These are phyloP conservation scores for Colletotrichum horii DNA, from an alignment of 2,329 filamentous ascomycete genomes.

Conservation along the genomic window DNA sequence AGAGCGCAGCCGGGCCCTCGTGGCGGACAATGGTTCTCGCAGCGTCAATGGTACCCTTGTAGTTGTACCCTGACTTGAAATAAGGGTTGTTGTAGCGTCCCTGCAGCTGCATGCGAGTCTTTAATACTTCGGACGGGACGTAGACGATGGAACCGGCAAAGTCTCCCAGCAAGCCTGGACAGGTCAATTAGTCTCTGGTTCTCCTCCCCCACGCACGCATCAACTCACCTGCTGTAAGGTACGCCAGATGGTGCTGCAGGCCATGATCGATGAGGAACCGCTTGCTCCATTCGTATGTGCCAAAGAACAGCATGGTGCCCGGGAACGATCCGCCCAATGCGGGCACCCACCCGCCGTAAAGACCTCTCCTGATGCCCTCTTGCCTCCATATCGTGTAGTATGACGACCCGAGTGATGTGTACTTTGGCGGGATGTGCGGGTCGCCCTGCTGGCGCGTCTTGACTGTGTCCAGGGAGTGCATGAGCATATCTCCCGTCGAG, in stretches of 20 bases:
- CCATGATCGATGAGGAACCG: constrained; percentile 84
- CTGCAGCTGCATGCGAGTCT: constrained; percentile 95
- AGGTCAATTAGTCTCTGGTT: neutral
- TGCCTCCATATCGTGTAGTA: constrained; percentile 94
- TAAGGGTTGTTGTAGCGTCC: constrained; percentile 94
- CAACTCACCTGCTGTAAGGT: constrained; percentile 77
- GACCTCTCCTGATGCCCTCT: constrained; percentile 82
- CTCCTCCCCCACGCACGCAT: neutral
- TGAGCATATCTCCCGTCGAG: constrained; percentile 92
- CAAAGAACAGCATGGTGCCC: constrained; percentile 94
- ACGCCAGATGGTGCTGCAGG: constrained; percentile 81
- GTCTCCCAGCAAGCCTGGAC: constrained; percentile 85
- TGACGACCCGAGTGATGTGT: constrained; percentile 86
- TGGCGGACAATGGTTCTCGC: constrained; percentile 81
- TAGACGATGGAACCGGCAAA: constrained; percentile 91
- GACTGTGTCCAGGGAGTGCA: constrained; percentile 98
- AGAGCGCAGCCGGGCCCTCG: constrained; percentile 86
- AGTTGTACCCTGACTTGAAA: constrained; percentile 96
- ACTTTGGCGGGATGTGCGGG: constrained; percentile 89
- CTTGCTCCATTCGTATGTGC: constrained; percentile 95
- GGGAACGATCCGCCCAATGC: constrained; percentile 92
- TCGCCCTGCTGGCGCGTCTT: constrained; percentile 98
- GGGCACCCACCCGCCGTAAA: constrained; percentile 93
- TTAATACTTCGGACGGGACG: constrained; percentile 95
- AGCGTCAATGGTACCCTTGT: constrained; percentile 84